A percentile compares a stretch with the other conserved stretches of the same genome.
Conservation (phyloP, 495 filamentous ascomycete genomes). For the Jackrogersella multiformis region DNA sequence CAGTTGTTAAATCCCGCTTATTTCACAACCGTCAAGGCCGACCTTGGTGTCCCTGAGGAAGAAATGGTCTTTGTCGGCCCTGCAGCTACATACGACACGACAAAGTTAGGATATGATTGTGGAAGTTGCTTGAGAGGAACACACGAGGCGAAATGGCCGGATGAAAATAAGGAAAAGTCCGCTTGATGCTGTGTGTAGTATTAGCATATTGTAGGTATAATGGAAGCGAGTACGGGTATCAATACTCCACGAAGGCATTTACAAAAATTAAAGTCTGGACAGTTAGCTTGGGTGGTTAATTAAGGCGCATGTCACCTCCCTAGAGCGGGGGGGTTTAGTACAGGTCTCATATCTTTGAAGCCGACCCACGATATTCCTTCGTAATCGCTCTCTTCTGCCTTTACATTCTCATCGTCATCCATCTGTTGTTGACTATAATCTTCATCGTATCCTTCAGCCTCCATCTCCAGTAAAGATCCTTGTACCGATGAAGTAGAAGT, state of each 20-base stretch:
- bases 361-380: constrained; percentile 17
- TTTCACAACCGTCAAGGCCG: constrained; percentile 35
- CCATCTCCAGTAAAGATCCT: background rate
- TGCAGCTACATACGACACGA: constrained; percentile 42
- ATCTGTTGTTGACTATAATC: constrained; percentile 14
- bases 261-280: background rate
- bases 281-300: background rate
- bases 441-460: constrained; percentile 14
- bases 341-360: constrained; percentile 1
- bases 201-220: constrained; percentile 3
- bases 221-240: background rate
- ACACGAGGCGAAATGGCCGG: constrained; percentile 42
- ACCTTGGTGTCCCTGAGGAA: constrained; percentile 41
- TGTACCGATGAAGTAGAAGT: background rate
- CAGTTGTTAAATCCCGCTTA: constrained; percentile 37
- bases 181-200: background rate
- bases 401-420: constrained; percentile 31
- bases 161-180: constrained; percentile 3
- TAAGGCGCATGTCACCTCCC: background rate
- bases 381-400: constrained; percentile 12
- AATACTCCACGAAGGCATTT: background rate
- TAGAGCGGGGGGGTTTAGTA: constrained; percentile 17
- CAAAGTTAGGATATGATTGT: constrained; percentile 35
- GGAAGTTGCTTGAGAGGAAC: constrained; percentile 46
- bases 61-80: constrained; percentile 45